Base-by-base conservation (phyloP, 805 yeast species). In the Yamadazyma philogaea region DNA sequence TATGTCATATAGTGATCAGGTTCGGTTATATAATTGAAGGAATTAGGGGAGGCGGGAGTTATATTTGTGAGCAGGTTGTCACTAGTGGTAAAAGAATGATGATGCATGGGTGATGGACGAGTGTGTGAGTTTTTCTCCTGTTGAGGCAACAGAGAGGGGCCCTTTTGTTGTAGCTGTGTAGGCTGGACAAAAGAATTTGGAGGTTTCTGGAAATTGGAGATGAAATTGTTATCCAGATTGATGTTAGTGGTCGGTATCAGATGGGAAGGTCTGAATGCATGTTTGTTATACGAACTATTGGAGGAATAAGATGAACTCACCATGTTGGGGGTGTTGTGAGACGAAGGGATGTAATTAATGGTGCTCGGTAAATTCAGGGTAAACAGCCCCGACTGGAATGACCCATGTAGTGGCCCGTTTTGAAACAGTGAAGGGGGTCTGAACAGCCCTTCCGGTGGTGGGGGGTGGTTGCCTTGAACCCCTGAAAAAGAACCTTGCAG, bases 231-330 rank as follows among this genome's bases (percentile, higher is more conserved):
- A 50, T 77, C 81, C 52, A 68, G 73, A 12, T 78, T 70, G 22
- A 79, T 65, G 45, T 68, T 72, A 1, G 84, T 79, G 2, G 84
- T 79, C 7, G 84, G 78, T 8, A 70, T 68, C 6, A 79, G 69
- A 16, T 64, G 65, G 12, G 49, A 40, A 4, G 66, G 61, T 31
- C 48, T 42, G 14, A 49, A 42, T n/a, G 27, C 31, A 31, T 49
- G 56, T 22, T 41, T 50, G 24, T 62, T 65, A 49, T 56, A 62
- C 19, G 72, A 65, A 47, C 61, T 62, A 47, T 62, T 60, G n/a
- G 70, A 63, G 12, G 72, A 57, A 46, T 72, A 70, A n/a, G 75
- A 65, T 11, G 68, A 56, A 39, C 71, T 61, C 19, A 70, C 64
- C 27, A 65, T 66, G 6, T 72, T 63, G 6, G 77, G 70, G 24